These are phyloP conservation scores for Solanum hybrid DNA, from an alignment of 305 asterid species.

Conservation along the genomic window DNA sequence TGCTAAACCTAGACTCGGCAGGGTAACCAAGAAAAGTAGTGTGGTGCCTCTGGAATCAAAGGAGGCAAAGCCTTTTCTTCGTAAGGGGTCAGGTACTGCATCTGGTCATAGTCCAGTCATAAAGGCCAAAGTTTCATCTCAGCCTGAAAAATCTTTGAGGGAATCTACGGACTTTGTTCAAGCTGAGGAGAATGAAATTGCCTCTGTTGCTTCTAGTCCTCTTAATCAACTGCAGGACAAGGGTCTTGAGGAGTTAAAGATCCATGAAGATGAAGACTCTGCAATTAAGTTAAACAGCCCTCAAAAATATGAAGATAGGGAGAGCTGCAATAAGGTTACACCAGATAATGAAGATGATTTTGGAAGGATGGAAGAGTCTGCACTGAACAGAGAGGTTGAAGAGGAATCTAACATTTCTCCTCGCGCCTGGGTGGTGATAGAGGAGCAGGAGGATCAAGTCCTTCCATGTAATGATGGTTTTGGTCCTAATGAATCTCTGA, in stretches of 20 bases:
- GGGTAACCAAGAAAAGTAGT: conserved; percentile 76
- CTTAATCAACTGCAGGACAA: conserved; percentile 37
- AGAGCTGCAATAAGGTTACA: conserved; percentile 25
- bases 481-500: conserved; percentile 35
- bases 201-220: conserved; percentile 28
- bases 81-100: conserved; percentile 64
- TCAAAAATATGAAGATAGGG: conserved; percentile 34
- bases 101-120: conserved; percentile 35
- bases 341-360: conserved; percentile 14
- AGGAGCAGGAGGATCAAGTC: conserved; percentile 53
- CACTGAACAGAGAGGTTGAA: conserved; percentile 32
- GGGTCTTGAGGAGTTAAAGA: conserved; percentile 20
- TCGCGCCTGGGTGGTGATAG: conserved; percentile 82
- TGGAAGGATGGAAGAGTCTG: conserved; percentile 19
- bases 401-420: conserved; percentile 70
- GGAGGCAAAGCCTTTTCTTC: conserved; percentile 86
- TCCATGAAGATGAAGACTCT: conserved; percentile 14
- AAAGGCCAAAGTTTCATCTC: conserved; percentile 38
- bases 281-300: conserved; percentile 26
- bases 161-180: conserved; percentile 21
- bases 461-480: conserved; percentile 21
- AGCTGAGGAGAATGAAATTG: conserved; percentile 33
- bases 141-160: conserved; percentile 36
- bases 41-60: conserved; percentile 81
- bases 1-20: conserved; percentile 55